Evolutionary conservation across 306 rosid genomes (phyloP), one percentile per base, ranked within the genome.

Genomic region (Phaseolus lunatus): DNA sequence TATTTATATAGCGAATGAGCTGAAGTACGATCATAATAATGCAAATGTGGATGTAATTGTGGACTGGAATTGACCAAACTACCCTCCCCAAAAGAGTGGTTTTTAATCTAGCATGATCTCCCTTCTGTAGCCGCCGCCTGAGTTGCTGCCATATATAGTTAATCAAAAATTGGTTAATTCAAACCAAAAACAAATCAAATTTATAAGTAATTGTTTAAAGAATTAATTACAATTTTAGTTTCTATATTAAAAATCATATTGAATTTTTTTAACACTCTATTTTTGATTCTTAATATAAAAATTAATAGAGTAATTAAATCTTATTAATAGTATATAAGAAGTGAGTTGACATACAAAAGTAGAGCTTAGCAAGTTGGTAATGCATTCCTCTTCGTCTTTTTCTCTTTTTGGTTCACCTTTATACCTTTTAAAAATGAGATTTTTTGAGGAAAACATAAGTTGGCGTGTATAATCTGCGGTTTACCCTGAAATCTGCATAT

Each of bases 1-100:
- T 70, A 72, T 81, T 52, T 81, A 69, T 79, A 83, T 76, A 54
- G 15, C 15, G 2, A 63, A 33, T 18, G 47, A 26, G 20, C 44
- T 0, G 7, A 16, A 12, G 43, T 61, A 31, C 39, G 43, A 29
- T 31, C 23, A 61, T 31, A 16, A 61, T 61, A 61, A 61, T 61
- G 49, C 48, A 37, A 64, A 35, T 5, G 61, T 9, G 59, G 58
- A 22, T 49, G 58, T 43, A 41, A 56, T 56, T 29, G 54, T 35
- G 16, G 77, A 5, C 73, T 57, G 1, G 22, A 86, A 84, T 74
- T 87, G 81, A 86, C 89, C 44, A 84, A 87, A 84, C 2, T 84
- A 77, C 41, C 89, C 78, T 1, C 19, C 20, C 64, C 53, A 43
- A 54, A 31, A 75, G 79, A 75, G 82, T 78, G 75, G 73, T 56